phyloP scores from a whole-genome alignment of 768 basidiomycete genomes.

The Coprinopsis marcescibilis region DNA sequence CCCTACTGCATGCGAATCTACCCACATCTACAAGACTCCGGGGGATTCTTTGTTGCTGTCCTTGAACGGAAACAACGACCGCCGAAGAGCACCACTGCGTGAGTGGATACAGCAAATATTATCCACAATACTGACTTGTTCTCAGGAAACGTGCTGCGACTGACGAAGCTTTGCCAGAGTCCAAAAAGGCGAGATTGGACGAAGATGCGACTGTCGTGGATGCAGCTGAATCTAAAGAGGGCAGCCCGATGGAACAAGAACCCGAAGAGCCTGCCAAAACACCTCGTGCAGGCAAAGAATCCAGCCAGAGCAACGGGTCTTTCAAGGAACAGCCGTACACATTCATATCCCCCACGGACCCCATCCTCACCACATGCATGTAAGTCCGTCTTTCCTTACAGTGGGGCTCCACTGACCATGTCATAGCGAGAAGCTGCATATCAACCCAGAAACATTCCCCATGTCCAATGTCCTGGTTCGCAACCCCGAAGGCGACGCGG shows the following conservation, averaged over 20 bases:
- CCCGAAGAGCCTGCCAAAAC: constrained; percentile 2
- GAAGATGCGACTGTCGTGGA: constrained; percentile 6
- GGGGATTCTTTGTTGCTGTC: constrained; percentile 97
- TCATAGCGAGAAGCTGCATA: constrained; percentile 65
- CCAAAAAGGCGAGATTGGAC: constrained; percentile 43
- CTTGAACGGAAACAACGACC: constrained; percentile 44
- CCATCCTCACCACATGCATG: constrained; percentile 68
- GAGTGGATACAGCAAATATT: too few relatives aligned
- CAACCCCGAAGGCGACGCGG: constrained; percentile 66
- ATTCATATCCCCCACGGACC: constrained; percentile 67
- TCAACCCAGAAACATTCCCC: constrained; percentile 63
- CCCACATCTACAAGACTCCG: constrained; percentile 94
- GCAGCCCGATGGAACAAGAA: constrained; percentile 1
- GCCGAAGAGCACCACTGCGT: background rate
- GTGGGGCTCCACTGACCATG: constrained; percentile 1
- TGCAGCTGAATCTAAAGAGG: background rate
- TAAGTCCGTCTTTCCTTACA: constrained; percentile 38
- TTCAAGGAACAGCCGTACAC: constrained; percentile 94
- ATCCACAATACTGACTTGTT: too few relatives aligned
- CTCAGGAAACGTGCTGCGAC: constrained; percentile 47
- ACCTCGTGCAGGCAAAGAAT: constrained; percentile 6
- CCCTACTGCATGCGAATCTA: constrained; percentile 82
- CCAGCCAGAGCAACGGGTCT: constrained; percentile 25
- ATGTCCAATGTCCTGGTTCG: constrained; percentile 76
- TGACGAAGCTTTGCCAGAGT: constrained; percentile 32